phyloP scores from a whole-genome alignment of 805 yeast species.

The Lipomyces oligophaga region DNA sequence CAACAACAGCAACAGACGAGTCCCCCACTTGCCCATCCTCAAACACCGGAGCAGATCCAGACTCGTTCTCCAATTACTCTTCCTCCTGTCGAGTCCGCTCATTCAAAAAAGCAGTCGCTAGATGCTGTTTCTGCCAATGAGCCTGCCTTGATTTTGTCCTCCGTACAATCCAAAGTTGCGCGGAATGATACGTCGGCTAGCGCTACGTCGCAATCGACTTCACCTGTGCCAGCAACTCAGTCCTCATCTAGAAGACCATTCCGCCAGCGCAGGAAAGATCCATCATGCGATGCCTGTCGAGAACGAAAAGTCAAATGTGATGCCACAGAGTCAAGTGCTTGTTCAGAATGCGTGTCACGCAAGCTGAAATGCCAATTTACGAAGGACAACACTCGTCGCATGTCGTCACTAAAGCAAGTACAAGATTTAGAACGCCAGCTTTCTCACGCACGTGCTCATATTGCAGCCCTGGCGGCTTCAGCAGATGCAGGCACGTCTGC shows the following conservation, averaged over 20 bases:
- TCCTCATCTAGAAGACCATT: slow-evolving; percentile 26
- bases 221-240: neutral
- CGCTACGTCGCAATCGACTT: too few species aligned
- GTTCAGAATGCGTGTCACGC: slow-evolving; percentile 35
- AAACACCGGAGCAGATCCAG: too few species aligned
- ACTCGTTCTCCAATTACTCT: too few species aligned
- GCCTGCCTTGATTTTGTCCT: too few species aligned
- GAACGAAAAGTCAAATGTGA: slow-evolving; percentile 37
- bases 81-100: too few species aligned
- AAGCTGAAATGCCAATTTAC: slow-evolving; percentile 35
- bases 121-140: too few species aligned
- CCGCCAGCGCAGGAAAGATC: slow-evolving; percentile 35
- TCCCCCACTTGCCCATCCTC: neutral
- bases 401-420: slow-evolving; percentile 30
- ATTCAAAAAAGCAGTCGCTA: too few species aligned
- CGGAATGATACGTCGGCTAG: too few species aligned
- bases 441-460: slow-evolving; percentile 20
- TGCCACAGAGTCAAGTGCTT: slow-evolving; percentile 34
- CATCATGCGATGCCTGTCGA: slow-evolving; percentile 36
- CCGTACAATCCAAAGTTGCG: too few species aligned
- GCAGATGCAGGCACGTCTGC: neutral
- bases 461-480: slow-evolving; percentile 18
- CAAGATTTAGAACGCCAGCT: slow-evolving; percentile 27
- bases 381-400: slow-evolving; percentile 33
- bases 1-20: neutral